Conservation (phyloP, 768 basidiomycete genomes). For the Udeniomyces megalosporus region DNA sequence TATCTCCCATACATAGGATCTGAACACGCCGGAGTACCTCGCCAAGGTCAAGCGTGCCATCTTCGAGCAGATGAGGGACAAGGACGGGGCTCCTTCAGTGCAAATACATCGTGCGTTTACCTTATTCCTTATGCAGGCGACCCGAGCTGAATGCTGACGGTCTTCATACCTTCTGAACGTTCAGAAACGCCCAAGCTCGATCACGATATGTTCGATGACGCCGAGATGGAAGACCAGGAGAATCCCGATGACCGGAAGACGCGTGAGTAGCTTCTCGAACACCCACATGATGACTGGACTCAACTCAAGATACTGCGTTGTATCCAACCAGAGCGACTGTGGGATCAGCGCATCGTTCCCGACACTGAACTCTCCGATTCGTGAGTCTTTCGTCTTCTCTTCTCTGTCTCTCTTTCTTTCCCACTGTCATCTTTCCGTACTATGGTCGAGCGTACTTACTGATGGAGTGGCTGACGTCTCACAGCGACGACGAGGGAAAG, state of each 20-base stretch:
- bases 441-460: neutral
- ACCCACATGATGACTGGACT: too few relatives aligned
- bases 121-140: too few relatives aligned
- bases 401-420: neutral
- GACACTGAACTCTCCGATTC: slow-evolving; percentile 91
- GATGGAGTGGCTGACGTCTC: neutral
- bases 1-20: slow-evolving; percentile 34
- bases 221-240: slow-evolving; percentile 67
- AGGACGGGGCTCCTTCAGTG: slow-evolving; percentile 77
- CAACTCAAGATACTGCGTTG: too few relatives aligned
- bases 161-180: too few relatives aligned
- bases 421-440: too few relatives aligned
- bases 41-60: slow-evolving; percentile 84
- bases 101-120: slow-evolving; percentile 69
- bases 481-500: slow-evolving; percentile 74
- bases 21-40: slow-evolving; percentile 83
- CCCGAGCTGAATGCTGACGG: too few relatives aligned
- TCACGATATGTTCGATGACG: slow-evolving; percentile 66
- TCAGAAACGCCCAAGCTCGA: slow-evolving; percentile 69
- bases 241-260: slow-evolving; percentile 61
- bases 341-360: slow-evolving; percentile 65
- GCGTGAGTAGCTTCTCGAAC: slow-evolving; percentile 27
- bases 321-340: slow-evolving; percentile 38
- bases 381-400: neutral
- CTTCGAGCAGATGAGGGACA: slow-evolving; percentile 72